Evolutionary conservation across 2,329 filamentous ascomycete species (phyloP).

Genomic region (Thielaviopsis populi): DNA sequence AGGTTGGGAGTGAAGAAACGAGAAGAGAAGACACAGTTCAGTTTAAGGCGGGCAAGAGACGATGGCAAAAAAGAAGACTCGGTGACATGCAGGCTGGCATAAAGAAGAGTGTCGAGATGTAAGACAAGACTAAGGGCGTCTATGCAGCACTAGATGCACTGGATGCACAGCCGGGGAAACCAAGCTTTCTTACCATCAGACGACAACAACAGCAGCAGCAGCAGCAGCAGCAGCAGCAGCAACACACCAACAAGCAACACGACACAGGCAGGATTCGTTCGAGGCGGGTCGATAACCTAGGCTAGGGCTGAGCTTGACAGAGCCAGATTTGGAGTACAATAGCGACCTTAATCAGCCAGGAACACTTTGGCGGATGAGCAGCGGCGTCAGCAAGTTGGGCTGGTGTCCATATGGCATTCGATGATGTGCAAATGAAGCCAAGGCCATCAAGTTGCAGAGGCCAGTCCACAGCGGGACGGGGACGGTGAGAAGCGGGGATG

Average conservation of each 20-base stretch:
- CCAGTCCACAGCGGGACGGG: background rate
- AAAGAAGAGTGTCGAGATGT: background rate
- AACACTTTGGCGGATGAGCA: background rate
- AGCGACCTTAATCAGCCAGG: background rate
- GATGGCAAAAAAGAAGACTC: no score
- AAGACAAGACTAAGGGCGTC: background rate
- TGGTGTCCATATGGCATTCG: background rate
- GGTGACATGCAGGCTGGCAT: no score
- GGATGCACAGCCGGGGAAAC: background rate
- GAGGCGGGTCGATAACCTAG: background rate
- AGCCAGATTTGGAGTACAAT: background rate
- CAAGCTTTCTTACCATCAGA: background rate
- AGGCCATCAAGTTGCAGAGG: background rate
- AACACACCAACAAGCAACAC: no score
- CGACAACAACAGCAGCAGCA: no score
- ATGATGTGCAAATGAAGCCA: background rate
- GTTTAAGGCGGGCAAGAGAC: no score
- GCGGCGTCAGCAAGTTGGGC: background rate
- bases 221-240: no score
- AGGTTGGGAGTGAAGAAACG: background rate
- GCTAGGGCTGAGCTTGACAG: conserved; percentile 2
- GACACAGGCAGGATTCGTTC: background rate
- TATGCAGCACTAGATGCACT: background rate
- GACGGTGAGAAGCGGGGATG: background rate
- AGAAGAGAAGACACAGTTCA: background rate